Conservation (phyloP, 2,329 filamentous ascomycete species). For the Atkinsonella hypoxylon region DNA sequence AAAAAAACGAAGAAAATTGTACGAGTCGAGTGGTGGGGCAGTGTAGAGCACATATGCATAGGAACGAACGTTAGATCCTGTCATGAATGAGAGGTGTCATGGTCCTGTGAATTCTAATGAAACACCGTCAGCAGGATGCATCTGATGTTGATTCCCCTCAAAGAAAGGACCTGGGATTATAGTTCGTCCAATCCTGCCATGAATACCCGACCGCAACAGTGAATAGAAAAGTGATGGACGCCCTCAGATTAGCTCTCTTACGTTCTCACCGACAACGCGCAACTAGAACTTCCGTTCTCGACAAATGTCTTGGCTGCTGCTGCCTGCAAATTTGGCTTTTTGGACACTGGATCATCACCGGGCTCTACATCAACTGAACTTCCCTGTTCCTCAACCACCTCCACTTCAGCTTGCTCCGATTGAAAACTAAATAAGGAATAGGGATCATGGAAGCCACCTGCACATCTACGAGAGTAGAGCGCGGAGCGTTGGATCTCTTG, state of each 20-base stretch:
- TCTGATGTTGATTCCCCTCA: no score
- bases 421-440: constrained; percentile 36
- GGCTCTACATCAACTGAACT: constrained; percentile 13
- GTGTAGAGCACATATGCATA: background rate
- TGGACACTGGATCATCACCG: constrained; percentile 41
- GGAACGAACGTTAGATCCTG: background rate
- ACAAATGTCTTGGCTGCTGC: constrained; percentile 18
- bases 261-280: constrained; percentile 41
- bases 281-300: constrained; percentile 7
- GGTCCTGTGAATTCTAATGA: background rate
- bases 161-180: no score
- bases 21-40: background rate
- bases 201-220: no score
- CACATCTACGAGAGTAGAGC: background rate
- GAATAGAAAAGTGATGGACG: background rate
- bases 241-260: constrained; percentile 47
- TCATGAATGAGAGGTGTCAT: background rate
- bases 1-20: background rate
- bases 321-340: constrained; percentile 49
- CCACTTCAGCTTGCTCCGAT: constrained; percentile 33
- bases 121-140: no score
- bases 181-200: no score
- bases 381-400: background rate
- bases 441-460: background rate
- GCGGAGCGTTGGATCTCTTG: background rate